Evolutionary conservation across 129 eudicot species (phyloP).

Genomic region (Apium graveolens): DNA sequence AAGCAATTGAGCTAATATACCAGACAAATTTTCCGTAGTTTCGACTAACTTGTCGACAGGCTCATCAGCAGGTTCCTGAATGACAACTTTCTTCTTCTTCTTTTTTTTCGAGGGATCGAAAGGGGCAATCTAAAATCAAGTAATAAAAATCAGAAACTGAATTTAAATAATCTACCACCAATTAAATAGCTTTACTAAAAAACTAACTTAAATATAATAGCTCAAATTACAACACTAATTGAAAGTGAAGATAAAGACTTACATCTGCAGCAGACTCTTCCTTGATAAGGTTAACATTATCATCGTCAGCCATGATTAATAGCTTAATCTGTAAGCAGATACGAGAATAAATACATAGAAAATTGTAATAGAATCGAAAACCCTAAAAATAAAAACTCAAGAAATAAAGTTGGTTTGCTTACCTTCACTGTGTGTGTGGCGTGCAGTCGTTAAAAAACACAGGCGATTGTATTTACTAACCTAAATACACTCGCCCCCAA

Average conservation of each 20-base stretch:
- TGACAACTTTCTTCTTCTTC: slow-evolving; percentile 83
- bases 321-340: neutral
- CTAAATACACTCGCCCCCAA: too few species aligned
- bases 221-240: neutral
- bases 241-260: neutral
- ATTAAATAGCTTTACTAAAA: neutral
- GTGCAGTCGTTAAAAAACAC: neutral
- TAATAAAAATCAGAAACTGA: neutral
- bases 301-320: neutral
- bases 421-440: neutral
- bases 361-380: neutral
- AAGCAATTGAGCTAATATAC: slow-evolving; percentile 14
- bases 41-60: slow-evolving; percentile 50
- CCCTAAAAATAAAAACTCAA: neutral
- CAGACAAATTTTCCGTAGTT: slow-evolving; percentile 59
- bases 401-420: neutral
- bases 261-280: neutral
- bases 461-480: too few species aligned
- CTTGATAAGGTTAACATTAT: neutral
- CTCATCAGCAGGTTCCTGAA: slow-evolving; percentile 68
- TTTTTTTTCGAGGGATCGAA: slow-evolving; percentile 87
- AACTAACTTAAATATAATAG: too few species aligned
- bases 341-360: neutral
- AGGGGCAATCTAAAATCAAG: slow-evolving; percentile 57
- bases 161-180: too few species aligned